Conservation (phyloP, 495 filamentous ascomycete species). For the Entonaema liquescens region DNA sequence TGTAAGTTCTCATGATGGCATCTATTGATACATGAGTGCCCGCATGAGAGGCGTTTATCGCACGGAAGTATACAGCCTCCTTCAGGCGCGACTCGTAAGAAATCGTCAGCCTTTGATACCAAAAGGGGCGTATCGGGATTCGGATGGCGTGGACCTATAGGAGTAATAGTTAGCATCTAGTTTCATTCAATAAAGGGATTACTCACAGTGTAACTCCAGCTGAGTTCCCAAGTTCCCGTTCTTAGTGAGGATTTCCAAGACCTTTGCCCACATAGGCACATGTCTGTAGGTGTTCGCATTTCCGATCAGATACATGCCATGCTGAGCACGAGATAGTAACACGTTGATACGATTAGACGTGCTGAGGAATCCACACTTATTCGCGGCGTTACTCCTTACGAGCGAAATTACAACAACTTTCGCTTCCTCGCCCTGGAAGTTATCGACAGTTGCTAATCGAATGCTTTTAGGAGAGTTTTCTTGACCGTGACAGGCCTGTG, state of each 20-base stretch:
- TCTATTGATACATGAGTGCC: conserved; percentile 72
- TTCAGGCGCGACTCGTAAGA: conserved; percentile 69
- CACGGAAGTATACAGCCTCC: conserved; percentile 74
- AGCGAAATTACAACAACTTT: conserved; percentile 84
- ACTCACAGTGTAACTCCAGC: conserved; percentile 66
- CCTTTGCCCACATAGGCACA: conserved; percentile 75
- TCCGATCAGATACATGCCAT: conserved; percentile 89
- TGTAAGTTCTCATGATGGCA: conserved; percentile 78
- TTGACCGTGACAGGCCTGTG: conserved; percentile 45
- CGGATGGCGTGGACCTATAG: conserved; percentile 65
- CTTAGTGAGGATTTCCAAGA: conserved; percentile 63
- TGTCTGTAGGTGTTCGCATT: conserved; percentile 65
- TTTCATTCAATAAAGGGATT: not conserved
- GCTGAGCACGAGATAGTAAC: conserved; percentile 72
- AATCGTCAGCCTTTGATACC: conserved; percentile 69
- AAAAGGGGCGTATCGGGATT: conserved; percentile 64
- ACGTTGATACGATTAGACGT: conserved; percentile 86
- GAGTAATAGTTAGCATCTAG: conserved; percentile 1
- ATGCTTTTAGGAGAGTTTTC: conserved; percentile 67
- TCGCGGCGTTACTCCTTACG: conserved; percentile 73
- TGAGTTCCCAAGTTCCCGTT: conserved; percentile 61
- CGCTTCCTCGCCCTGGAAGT: conserved; percentile 86
- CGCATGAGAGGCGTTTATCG: conserved; percentile 68
- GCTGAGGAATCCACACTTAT: conserved; percentile 75
- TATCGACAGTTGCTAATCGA: conserved; percentile 83